Evolutionary conservation across 495 filamentous ascomycete species (phyloP).

Genomic region (Bathelium albidoporum): DNA sequence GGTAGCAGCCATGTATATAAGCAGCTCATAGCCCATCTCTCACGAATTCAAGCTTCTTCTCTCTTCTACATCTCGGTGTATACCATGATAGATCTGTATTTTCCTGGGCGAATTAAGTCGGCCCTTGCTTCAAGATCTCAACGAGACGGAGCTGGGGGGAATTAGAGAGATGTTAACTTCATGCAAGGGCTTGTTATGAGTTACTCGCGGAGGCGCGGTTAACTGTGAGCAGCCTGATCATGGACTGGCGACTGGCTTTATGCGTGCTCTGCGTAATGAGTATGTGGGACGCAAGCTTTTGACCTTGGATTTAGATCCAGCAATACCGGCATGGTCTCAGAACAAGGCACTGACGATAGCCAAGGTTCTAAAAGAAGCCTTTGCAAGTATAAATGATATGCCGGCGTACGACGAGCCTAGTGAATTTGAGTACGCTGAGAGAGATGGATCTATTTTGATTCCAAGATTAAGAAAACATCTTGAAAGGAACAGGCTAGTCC

Average conservation of each 20-base stretch:
- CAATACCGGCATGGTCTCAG: not conserved
- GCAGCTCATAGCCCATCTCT: too few relatives aligned
- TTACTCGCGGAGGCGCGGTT: not conserved
- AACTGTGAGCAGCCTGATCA: not conserved
- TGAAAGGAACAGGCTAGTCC: not conserved
- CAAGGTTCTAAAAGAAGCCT: slow-evolving; percentile 26
- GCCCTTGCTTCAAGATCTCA: not conserved
- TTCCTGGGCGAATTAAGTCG: not conserved
- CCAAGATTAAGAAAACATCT: not conserved
- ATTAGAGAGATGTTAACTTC: not conserved
- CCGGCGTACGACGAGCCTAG: slow-evolving; percentile 50
- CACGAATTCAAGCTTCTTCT: too few relatives aligned
- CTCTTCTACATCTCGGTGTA: too few relatives aligned
- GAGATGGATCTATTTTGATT: not conserved
- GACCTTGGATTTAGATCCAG: not conserved
- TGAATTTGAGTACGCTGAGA: not conserved
- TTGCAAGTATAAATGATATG: too few relatives aligned
- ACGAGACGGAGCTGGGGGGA: not conserved
- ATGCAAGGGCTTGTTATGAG: slow-evolving; percentile 6
- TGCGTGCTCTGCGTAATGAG: not conserved
- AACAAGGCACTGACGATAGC: not conserved
- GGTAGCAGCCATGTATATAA: too few relatives aligned
- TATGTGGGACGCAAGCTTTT: not conserved
- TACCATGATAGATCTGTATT: not conserved
- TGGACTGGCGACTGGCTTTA: not conserved